Base-by-base conservation (phyloP, 169 alveolate species). In the Plasmodium vivax region DNA sequence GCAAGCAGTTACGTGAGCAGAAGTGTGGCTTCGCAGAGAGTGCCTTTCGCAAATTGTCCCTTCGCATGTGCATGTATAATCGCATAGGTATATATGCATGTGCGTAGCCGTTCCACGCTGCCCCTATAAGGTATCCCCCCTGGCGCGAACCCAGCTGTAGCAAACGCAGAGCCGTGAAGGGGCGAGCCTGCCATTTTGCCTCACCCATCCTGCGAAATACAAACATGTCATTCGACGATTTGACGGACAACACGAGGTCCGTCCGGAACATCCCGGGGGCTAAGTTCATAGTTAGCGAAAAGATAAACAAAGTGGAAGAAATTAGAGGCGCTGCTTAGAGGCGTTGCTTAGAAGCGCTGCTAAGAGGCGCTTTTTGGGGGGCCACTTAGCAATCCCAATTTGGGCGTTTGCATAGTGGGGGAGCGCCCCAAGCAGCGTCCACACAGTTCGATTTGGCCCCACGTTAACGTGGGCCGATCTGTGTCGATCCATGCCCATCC, bases 251-350 rank as follows among this genome's bases (percentile, higher is more conserved):
- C 30, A 79, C 94, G 72, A 88, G 62, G 83, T 88, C 94, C 82
- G 83, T 88, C 72, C 81, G 94, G 94, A 88, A 88, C 72, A 80
- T 88, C 83, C 94, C 94, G 19, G 94, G 94, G 83, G 94, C 94
- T 68, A 88, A 79, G 72, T 88, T 56, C 62, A 88, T 88, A 88
- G 94, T 88, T 88, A 80, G 94, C 71, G 81, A 62, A 80, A 58
- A 77, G n/a, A 62, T 27, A 68, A 68, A 88, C 2, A 88, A 88
- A 79, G 82, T 79, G 56, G 82, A 58, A 32, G 9, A 73, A 51
- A 72, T 36, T 34, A 75, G 83, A 34, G 41, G 27, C 32, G 23
- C 68, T 47, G 54, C 19, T 27, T 23, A 51, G 62, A 51, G 14
- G 23, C 62, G 9, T 14, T 81, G n/a, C n/a, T n/a, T n/a, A n/a